A percentile compares a stretch with the other conserved stretches of the same genome.
phyloP scores from a whole-genome alignment of 768 basidiomycete species.

The Udeniomyces megalosporus region DNA sequence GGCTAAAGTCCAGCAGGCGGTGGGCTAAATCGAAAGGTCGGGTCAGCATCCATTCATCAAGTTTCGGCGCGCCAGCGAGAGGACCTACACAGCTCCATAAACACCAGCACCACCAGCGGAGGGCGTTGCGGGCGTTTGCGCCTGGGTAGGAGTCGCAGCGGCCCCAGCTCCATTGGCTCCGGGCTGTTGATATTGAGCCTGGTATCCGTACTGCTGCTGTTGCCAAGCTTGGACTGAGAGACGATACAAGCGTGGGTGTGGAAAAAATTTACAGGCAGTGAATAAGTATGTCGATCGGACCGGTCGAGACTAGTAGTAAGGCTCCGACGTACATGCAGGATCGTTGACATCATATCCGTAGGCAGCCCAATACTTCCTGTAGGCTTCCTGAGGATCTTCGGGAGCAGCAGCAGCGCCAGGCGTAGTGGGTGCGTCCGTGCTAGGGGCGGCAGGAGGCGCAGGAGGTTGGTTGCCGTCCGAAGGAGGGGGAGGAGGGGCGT shows the following conservation, averaged over 20 bases:
- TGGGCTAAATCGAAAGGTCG: background rate
- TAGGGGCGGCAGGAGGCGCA: background rate
- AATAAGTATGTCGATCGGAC: too few species aligned
- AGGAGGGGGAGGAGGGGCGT: constrained; percentile 18
- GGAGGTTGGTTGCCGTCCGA: constrained; percentile 2
- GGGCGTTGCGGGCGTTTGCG: background rate
- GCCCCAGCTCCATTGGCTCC: background rate
- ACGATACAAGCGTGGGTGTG: too few species aligned
- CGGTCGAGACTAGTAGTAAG: constrained; percentile 16
- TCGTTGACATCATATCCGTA: constrained; percentile 80
- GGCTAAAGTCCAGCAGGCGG: background rate
- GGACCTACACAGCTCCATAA: background rate
- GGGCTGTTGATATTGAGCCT: constrained; percentile 34
- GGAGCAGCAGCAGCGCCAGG: constrained; percentile 21
- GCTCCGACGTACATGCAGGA: constrained; percentile 64
- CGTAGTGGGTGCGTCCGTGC: constrained; percentile 6
- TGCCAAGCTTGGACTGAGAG: constrained; percentile 35
- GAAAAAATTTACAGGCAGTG: too few species aligned
- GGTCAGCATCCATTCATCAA: too few species aligned
- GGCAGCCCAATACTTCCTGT: constrained; percentile 32
- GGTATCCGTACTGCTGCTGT: constrained; percentile 50
- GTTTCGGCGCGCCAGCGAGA: background rate
- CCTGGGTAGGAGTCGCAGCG: background rate
- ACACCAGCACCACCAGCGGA: background rate
- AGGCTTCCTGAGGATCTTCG: constrained; percentile 29